Percentiles rank a stretch among this genome's conserved stretches.
Conservation (phyloP, 352 stramenopile genomes). For the Phytophthora europaea region DNA sequence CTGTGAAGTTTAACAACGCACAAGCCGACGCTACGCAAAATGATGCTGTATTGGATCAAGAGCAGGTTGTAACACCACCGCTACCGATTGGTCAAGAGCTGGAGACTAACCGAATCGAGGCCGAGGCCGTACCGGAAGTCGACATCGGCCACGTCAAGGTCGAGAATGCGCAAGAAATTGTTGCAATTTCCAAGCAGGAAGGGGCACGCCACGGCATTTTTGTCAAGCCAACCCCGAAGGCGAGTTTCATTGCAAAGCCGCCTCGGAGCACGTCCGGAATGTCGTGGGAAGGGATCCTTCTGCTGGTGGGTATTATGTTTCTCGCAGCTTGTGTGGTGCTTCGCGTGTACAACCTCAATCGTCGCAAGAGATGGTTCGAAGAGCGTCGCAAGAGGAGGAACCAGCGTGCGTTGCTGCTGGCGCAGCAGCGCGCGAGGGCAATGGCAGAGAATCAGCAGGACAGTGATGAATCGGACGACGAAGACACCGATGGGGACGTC, state of each 20-base stretch:
- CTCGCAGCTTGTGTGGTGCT: conserved; percentile 58
- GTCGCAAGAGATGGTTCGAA: conserved; percentile 61
- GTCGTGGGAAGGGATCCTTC: conserved; percentile 51
- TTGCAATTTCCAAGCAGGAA: background rate
- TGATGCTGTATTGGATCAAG: background rate
- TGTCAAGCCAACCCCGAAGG: background rate
- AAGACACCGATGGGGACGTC: conserved; percentile 28
- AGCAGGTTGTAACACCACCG: background rate
- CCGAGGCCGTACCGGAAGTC: background rate
- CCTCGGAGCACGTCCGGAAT: conserved; percentile 30
- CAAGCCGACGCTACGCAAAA: background rate
- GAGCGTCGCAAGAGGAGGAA: conserved; percentile 47
- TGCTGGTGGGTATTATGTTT: conserved; percentile 51
- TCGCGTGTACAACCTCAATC: conserved; percentile 58
- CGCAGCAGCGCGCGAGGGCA: conserved; percentile 34
- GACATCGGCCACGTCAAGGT: conserved; percentile 7
- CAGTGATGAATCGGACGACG: conserved; percentile 38
- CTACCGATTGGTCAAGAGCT: background rate
- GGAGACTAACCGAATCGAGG: background rate
- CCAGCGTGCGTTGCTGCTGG: conserved; percentile 31
- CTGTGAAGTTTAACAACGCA: background rate
- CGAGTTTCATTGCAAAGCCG: background rate
- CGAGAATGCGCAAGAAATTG: conserved; percentile 8
- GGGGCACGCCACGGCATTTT: background rate
- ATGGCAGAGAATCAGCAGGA: conserved; percentile 28